These are phyloP conservation scores for Trichoderma harzianum DNA, from an alignment of 2,329 filamentous ascomycete genomes.

Conservation along the genomic window DNA sequence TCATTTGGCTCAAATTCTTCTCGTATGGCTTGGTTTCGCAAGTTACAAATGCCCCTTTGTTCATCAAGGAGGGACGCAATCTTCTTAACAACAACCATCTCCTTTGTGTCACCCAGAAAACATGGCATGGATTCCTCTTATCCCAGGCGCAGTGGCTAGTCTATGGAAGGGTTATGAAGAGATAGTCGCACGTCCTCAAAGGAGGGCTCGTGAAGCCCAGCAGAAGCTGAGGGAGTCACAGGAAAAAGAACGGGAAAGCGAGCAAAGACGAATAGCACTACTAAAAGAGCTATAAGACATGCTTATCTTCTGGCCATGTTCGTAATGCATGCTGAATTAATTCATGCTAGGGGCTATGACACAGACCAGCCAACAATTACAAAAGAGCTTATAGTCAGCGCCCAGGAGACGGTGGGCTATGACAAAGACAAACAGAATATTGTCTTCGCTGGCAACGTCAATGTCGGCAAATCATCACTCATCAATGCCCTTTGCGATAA, in stretches of 20 bases:
- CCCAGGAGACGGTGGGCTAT: not conserved
- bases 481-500: not conserved
- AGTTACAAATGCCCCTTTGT: not conserved
- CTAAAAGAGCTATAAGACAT: not conserved
- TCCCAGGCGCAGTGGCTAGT: not conserved
- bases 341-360: not conserved
- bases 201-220: not conserved
- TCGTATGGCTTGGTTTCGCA: not conserved
- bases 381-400: not conserved
- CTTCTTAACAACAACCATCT: not conserved
- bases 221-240: not conserved
- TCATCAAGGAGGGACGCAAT: not conserved
- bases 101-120: not conserved
- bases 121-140: not conserved
- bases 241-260: not conserved
- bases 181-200: not conserved
- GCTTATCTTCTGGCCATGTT: fast-evolving
- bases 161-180: not conserved
- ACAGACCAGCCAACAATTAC: not conserved
- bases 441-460: not conserved
- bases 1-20: not conserved
- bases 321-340: not conserved
- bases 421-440: not conserved
- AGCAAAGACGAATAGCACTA: not conserved
- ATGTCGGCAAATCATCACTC: not conserved